Conservation (phyloP, 2,329 filamentous ascomycete species). For the Pyrenophora graminea region DNA sequence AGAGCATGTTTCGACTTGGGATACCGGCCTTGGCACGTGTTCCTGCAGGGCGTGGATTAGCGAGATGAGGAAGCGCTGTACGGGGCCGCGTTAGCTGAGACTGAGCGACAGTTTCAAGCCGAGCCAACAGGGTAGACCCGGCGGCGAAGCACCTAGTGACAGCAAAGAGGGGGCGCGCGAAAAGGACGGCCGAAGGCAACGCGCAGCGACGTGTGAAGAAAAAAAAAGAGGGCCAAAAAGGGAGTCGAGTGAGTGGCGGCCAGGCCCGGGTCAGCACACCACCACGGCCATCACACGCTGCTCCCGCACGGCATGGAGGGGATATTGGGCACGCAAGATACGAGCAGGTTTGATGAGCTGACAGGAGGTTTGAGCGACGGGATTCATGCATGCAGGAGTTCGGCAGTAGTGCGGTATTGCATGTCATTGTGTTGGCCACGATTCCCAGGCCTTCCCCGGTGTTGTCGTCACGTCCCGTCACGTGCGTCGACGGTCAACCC, state of each 20-base stretch:
- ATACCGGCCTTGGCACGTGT: conserved; percentile 23
- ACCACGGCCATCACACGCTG: conserved; percentile 1
- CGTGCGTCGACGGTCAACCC: background rate
- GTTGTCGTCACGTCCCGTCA: too few species aligned
- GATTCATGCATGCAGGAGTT: conserved; percentile 5
- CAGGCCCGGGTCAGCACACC: conserved; percentile 16
- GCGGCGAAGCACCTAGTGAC: conserved; percentile 25
- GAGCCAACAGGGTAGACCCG: conserved; percentile 29
- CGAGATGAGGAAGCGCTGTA: conserved; percentile 35
- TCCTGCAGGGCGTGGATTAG: conserved; percentile 28
- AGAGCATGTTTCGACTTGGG: conserved; percentile 30
- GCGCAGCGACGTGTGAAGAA: background rate
- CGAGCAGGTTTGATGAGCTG: conserved; percentile 18
- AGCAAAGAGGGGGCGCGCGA: conserved; percentile 5
- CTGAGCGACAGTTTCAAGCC: conserved; percentile 33
- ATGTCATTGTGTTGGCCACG: too few species aligned
- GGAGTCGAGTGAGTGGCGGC: conserved; percentile 6
- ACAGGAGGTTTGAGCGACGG: conserved; percentile 9
- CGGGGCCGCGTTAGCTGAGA: conserved; percentile 29
- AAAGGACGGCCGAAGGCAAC: conserved; percentile 3
- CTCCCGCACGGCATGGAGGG: conserved; percentile 21
- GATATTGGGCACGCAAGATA: conserved; percentile 24
- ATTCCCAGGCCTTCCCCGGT: background rate
- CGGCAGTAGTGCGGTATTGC: background rate
- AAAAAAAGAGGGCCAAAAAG: conserved; percentile 7